Evolutionary conservation across 73 alveolate genomes (phyloP).

Genomic region (Paramecium caudatum): DNA sequence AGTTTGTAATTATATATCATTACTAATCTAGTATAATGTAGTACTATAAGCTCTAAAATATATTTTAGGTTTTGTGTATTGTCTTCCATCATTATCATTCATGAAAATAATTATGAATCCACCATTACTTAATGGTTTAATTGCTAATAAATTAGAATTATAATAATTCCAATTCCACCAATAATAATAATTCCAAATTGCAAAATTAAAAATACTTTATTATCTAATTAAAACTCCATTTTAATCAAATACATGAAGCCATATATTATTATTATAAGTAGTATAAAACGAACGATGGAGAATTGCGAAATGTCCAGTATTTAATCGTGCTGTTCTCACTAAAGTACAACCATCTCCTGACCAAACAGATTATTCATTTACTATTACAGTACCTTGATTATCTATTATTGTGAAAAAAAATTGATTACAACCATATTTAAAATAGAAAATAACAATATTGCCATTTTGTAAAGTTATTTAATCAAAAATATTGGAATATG

Average conservation of each 20-base stretch:
- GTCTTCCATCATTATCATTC: not conserved
- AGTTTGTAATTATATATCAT: not conserved
- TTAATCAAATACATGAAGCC: not conserved
- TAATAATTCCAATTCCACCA: not conserved
- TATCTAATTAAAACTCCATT: not conserved
- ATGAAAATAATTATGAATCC: not conserved
- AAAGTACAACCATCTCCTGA: not conserved
- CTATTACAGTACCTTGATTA: not conserved
- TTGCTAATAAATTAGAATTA: not conserved
- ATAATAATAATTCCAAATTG: constrained; percentile 13
- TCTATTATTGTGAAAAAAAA: not conserved
- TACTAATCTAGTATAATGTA: not conserved
- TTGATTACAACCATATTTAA: not conserved
- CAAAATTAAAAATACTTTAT: not conserved
- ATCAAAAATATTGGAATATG: not conserved
- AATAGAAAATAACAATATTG: not conserved
- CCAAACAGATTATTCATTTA: not conserved
- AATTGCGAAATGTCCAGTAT: not conserved
- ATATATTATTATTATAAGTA: not conserved
- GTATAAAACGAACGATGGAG: not conserved
- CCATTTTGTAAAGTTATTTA: not conserved
- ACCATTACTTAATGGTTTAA: not conserved
- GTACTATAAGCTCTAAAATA: not conserved
- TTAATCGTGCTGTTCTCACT: not conserved
- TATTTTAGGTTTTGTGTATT: not conserved